Base-by-base conservation (phyloP, 768 basidiomycete genomes). In the Saitozyma podzolica region DNA sequence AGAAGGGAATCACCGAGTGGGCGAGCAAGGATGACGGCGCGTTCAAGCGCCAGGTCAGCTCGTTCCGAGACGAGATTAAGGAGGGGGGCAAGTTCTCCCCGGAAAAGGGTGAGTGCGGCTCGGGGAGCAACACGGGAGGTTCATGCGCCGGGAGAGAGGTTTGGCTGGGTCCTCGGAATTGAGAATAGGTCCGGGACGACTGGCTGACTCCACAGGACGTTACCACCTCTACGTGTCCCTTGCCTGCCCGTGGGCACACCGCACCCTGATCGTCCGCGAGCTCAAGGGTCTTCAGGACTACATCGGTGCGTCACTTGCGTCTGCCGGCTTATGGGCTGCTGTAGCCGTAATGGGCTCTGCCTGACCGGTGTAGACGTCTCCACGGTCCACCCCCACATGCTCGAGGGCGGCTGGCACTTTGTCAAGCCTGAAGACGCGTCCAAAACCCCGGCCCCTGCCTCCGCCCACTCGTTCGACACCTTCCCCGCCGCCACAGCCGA, bases 221-320 rank as follows among this genome's bases (percentile, higher is more conserved):
- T 97, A 97, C 77, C 90, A 90, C 69, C 89, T 95, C 68, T 95
- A 91, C 71, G 90, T 96, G 61, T 89, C 89, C 5, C 86, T 87
- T 66, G 86, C 89, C 1, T 97, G 65, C 54, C 73, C 95, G 9
- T 98, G 94, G 95, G 95, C 95, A 0, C 91, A 92, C 29, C 85
- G 95, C 67, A 86, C 93, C 5, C 82, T 96, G 65, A 96, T 98
- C 69, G 83, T 89, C 4, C 85, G 94, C 67, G 87, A 92, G 80
- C 84, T 98, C 70, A 99, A 99, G 78, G 93, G 94, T 1, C 83
- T 99, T 20, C 89, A 98, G 66, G 84, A 88, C 29, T 81, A 90
- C 64, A 86, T 99, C 62, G 82, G 92, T 91, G 66, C 75, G 89
- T 82, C 14, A 29, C 3, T 55, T 51, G 17, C 39, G 40, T 4